Conservation (phyloP, 208 protist genomes). For the Leishmania gerbilli region DNA sequence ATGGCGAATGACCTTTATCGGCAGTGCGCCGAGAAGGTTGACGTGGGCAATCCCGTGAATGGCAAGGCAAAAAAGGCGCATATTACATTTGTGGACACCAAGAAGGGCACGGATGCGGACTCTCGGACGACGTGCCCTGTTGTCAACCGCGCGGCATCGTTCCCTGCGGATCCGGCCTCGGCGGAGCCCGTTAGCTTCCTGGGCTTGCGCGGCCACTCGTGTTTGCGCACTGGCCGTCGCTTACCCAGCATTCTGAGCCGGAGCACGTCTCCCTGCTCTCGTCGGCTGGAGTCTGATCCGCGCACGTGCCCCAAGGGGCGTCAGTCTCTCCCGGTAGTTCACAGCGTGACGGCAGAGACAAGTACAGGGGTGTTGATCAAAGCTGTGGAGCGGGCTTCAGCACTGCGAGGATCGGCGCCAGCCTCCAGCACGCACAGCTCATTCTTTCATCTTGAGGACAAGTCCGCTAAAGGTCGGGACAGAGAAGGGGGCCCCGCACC, state of each 20-base stretch:
- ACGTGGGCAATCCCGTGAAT: slow-evolving; percentile 45
- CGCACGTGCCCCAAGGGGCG: slow-evolving; percentile 58
- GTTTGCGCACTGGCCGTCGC: slow-evolving; percentile 41
- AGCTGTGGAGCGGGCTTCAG: slow-evolving; percentile 14
- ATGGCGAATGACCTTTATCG: slow-evolving; percentile 67
- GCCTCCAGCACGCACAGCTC: slow-evolving; percentile 25
- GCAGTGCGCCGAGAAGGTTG: slow-evolving; percentile 61
- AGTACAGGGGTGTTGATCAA: slow-evolving; percentile 8
- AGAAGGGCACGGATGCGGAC: slow-evolving; percentile 59
- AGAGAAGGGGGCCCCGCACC: slow-evolving; percentile 4
- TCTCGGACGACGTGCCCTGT: slow-evolving; percentile 50
- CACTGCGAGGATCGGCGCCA: slow-evolving; percentile 12
- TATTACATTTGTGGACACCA: slow-evolving; percentile 81
- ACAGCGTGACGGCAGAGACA: slow-evolving; percentile 17
- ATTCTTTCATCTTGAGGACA: slow-evolving; percentile 19
- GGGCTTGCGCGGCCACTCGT: slow-evolving; percentile 55
- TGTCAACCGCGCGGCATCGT: slow-evolving; percentile 38
- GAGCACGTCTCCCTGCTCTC: slow-evolving; percentile 64
- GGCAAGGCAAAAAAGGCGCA: slow-evolving; percentile 36
- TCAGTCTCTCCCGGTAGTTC: slow-evolving; percentile 48
- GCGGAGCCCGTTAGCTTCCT: slow-evolving; percentile 39
- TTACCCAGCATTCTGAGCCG: slow-evolving; percentile 78
- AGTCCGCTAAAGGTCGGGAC: slow-evolving; percentile 2
- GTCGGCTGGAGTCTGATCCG: slow-evolving; percentile 64
- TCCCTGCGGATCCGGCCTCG: slow-evolving; percentile 39